A percentile compares a stretch with the other conserved stretches of the same genome.
These are phyloP conservation scores for Pestalotiopsis sp. DNA, from an alignment of 2,329 filamentous ascomycete species.

Conservation along the genomic window DNA sequence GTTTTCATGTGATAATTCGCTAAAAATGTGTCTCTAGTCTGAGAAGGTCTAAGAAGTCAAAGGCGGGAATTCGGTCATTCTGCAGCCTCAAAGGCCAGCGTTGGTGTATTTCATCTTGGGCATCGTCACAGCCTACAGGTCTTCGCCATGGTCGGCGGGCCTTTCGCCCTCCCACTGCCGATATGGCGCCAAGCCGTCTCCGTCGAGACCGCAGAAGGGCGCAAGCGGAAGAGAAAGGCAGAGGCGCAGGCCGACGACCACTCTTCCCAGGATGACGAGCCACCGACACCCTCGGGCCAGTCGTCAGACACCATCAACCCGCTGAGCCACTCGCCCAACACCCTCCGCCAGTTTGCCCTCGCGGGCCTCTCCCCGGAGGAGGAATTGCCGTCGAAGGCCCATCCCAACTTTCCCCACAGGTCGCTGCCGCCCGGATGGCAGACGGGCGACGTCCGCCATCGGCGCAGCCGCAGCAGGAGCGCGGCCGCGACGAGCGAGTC, in stretches of 20 bases:
- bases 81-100: neutral
- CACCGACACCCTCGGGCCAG: conserved; percentile 25
- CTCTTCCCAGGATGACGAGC: conserved; percentile 14
- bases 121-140: neutral
- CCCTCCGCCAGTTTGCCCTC: conserved; percentile 54
- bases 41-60: neutral
- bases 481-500: conserved; percentile 12
- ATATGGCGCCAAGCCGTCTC: conserved; percentile 28
- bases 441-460: conserved; percentile 12
- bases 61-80: neutral
- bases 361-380: conserved; percentile 56
- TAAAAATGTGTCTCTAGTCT: neutral
- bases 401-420: conserved; percentile 56
- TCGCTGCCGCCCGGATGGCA: conserved; percentile 29
- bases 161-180: conserved; percentile 32
- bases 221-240: conserved; percentile 36
- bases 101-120: neutral
- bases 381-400: conserved; percentile 38
- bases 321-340: conserved; percentile 54
- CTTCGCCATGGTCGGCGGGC: conserved; percentile 12
- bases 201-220: conserved; percentile 2
- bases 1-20: neutral
- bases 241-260: neutral
- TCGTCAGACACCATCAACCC: conserved; percentile 51
- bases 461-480: conserved; percentile 18